phyloP scores from a whole-genome alignment of 306 rosid genomes.

The Casuarina glauca region DNA sequence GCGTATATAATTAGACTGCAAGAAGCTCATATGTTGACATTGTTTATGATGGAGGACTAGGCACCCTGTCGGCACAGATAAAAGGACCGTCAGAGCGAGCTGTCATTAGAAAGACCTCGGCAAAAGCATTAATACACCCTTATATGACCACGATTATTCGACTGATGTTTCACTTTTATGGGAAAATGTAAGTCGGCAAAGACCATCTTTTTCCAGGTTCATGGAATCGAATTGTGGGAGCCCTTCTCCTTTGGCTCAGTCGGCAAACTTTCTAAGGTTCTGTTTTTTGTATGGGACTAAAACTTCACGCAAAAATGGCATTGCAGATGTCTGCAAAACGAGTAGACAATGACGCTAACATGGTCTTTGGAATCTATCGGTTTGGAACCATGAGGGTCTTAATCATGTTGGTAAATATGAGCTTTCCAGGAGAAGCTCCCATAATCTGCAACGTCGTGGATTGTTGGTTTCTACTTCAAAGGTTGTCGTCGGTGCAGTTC shows the following conservation, averaged over 20 bases:
- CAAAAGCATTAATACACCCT: conserved; percentile 24
- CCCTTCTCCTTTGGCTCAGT: conserved; percentile 1
- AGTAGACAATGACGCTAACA: conserved; percentile 18
- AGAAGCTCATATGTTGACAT: not conserved
- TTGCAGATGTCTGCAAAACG: not conserved
- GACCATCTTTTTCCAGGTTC: not conserved
- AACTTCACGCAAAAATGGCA: too few relatives aligned
- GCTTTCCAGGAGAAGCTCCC: not conserved
- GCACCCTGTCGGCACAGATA: not conserved
- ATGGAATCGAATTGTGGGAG: not conserved
- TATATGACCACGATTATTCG: conserved; percentile 37
- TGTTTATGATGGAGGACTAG: not conserved
- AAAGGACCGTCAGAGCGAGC: not conserved
- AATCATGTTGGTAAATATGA: not conserved
- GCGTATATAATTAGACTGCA: not conserved
- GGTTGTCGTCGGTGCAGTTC: conserved; percentile 37
- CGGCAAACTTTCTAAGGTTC: conserved; percentile 25
- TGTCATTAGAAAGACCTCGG: conserved; percentile 35
- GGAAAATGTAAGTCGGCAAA: too few relatives aligned
- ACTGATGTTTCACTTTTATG: too few relatives aligned
- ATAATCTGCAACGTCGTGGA: too few relatives aligned
- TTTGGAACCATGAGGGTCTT: not conserved
- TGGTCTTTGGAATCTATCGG: not conserved
- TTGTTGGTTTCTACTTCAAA: not conserved
- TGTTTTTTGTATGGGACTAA: not conserved